These are phyloP conservation scores for Acanthamoeba polyphaga DNA, from an alignment of 208 protist genomes.

Conservation along the genomic window DNA sequence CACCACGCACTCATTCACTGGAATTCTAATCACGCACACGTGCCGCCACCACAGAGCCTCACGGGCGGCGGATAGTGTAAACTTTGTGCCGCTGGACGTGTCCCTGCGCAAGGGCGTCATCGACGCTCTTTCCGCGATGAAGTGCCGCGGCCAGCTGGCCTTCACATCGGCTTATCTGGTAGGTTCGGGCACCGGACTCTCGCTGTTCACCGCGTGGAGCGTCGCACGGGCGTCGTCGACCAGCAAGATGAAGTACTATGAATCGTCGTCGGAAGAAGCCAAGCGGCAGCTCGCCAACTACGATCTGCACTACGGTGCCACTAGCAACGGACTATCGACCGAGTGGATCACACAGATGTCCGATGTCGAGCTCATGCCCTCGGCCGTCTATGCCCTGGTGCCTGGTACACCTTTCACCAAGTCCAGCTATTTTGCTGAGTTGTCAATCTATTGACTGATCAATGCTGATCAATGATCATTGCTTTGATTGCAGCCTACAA, in stretches of 20 bases:
- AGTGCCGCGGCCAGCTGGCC: background rate
- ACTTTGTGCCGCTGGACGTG: constrained; percentile 3
- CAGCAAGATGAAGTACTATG: constrained; percentile 35
- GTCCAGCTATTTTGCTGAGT: background rate
- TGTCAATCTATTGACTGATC: background rate
- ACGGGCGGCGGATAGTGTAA: background rate
- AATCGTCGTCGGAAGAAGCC: background rate
- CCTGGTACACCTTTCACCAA: background rate
- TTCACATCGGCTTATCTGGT: background rate
- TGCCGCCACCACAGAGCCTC: background rate
- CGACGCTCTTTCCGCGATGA: background rate
- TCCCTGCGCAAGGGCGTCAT: background rate
- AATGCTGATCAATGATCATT: background rate
- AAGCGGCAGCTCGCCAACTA: background rate
- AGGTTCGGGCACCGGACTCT: background rate
- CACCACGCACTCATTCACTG: background rate
- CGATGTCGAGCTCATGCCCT: background rate
- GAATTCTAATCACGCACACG: background rate
- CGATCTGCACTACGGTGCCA: background rate
- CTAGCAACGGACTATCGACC: background rate
- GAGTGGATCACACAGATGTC: background rate
- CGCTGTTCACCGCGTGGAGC: background rate
- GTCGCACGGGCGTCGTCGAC: background rate
- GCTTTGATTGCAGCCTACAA: background rate
- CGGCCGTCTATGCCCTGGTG: background rate